These are phyloP conservation scores for Boletus sp. DNA, from an alignment of 768 basidiomycete genomes.

Conservation along the genomic window DNA sequence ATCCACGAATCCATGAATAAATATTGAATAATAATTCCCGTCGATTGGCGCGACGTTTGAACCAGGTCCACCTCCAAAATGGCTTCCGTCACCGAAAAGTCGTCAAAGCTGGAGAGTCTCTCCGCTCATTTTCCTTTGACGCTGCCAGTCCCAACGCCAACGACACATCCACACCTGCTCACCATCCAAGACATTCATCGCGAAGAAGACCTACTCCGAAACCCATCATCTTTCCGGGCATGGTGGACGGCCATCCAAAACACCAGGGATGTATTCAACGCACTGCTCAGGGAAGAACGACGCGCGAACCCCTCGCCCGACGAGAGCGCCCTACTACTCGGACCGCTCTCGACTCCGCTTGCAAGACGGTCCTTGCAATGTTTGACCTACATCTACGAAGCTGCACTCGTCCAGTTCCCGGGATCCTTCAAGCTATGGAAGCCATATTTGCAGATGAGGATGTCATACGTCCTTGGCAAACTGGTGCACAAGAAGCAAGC, in stretches of 20 bases:
- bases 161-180: constrained; percentile 74
- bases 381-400: constrained; percentile 89
- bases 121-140: constrained; percentile 76
- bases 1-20: background rate
- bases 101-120: constrained; percentile 48
- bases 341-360: constrained; percentile 70
- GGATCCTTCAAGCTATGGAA: constrained; percentile 96
- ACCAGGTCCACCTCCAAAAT: constrained; percentile 33
- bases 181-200: constrained; percentile 72
- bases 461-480: constrained; percentile 83
- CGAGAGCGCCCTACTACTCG: constrained; percentile 60
- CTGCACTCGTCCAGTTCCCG: constrained; percentile 84
- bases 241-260: constrained; percentile 89
- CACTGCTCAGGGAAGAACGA: constrained; percentile 54
- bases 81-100: constrained; percentile 54
- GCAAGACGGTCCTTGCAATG: constrained; percentile 78
- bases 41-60: background rate
- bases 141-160: constrained; percentile 76
- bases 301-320: constrained; percentile 44
- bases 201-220: constrained; percentile 91
- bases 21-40: constrained; percentile 1
- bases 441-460: constrained; percentile 79
- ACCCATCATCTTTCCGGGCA: constrained; percentile 85
- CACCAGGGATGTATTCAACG: constrained; percentile 61
- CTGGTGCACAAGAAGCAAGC: constrained; percentile 67